These are phyloP conservation scores for Leccinum huronense DNA, from an alignment of 1,284 basidiomycete genomes.

Conservation along the genomic window DNA sequence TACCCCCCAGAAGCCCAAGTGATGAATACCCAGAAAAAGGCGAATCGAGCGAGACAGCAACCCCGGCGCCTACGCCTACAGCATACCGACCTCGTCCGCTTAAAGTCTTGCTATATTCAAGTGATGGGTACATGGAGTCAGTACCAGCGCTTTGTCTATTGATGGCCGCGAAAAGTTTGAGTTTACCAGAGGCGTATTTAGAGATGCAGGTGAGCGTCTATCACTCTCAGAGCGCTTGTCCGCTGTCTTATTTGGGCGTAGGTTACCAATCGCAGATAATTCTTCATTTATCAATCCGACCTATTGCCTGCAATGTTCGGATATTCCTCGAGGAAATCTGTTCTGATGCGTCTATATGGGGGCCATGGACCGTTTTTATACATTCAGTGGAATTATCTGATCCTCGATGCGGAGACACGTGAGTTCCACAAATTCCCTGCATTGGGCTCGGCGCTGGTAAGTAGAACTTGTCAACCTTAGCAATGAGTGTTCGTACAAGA, in stretches of 20 bases:
- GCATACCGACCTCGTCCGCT: constrained; percentile 51
- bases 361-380: not conserved
- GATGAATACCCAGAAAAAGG: constrained; percentile 1
- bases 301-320: not conserved
- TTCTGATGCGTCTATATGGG: not conserved
- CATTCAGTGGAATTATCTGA: not conserved
- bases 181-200: constrained; percentile 87
- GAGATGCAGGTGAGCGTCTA: constrained; percentile 58
- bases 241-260: constrained; percentile 20
- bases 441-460: not conserved
- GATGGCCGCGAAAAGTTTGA: constrained; percentile 74
- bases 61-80: not conserved
- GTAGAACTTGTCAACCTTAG: not conserved
- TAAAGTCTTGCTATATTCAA: constrained; percentile 70
- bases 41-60: constrained; percentile 8
- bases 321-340: not conserved
- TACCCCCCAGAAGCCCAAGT: not conserved
- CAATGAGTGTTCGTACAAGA: not conserved
- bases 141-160: constrained; percentile 85
- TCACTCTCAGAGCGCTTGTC: not conserved
- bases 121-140: constrained; percentile 90
- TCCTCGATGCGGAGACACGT: not conserved
- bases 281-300: constrained; percentile 86
- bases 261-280: constrained; percentile 70
- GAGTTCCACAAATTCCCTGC: not conserved